Conservation (phyloP, 768 basidiomycete species). For the Mrakia frigida region DNA sequence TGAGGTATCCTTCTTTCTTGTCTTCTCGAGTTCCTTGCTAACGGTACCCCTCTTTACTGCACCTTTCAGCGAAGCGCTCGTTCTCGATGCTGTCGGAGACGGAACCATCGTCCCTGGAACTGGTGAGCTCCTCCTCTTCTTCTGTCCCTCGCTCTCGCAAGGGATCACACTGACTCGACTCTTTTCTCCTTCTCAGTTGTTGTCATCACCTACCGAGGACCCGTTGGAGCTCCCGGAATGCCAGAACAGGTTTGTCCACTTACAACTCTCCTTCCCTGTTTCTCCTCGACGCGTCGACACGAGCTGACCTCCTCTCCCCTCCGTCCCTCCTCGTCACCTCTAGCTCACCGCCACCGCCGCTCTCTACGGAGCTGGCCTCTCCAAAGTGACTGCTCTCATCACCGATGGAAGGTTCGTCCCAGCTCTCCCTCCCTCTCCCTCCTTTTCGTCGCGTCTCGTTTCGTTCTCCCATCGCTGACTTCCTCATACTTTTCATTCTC, state of each 20-base stretch:
- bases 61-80: not conserved
- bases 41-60: not conserved
- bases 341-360: slow-evolving; percentile 68
- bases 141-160: not conserved
- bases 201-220: slow-evolving; percentile 82
- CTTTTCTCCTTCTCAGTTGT: slow-evolving; percentile 49
- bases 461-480: not conserved
- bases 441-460: too few species aligned
- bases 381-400: slow-evolving; percentile 69
- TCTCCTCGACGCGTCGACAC: not conserved
- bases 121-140: not conserved
- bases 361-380: slow-evolving; percentile 68
- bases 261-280: slow-evolving; percentile 9
- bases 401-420: slow-evolving; percentile 63
- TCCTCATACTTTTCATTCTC: not conserved
- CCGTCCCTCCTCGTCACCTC: not conserved
- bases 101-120: slow-evolving; percentile 5
- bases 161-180: not conserved
- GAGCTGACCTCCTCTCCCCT: not conserved
- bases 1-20: not conserved
- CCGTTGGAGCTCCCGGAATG: slow-evolving; percentile 88
- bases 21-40: not conserved
- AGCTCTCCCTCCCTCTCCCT: not conserved
- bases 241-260: slow-evolving; percentile 56
- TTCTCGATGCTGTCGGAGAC: slow-evolving; percentile 8